Percentiles rank a stretch among this genome's conserved stretches.
Conservation (phyloP, 1,284 basidiomycete genomes). For the Malassezia slooffiae region DNA sequence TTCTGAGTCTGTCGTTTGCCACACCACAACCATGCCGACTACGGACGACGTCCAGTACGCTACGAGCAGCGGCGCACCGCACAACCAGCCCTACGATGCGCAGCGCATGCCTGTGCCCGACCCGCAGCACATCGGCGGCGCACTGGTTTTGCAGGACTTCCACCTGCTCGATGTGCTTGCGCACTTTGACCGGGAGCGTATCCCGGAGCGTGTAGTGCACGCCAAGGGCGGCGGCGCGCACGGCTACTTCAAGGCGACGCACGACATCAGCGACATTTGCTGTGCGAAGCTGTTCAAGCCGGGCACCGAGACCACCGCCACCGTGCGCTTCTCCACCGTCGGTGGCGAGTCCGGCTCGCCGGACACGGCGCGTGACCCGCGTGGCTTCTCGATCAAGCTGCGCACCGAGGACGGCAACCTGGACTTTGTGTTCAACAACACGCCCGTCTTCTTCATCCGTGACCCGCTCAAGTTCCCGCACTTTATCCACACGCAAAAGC, state of each 20-base stretch:
- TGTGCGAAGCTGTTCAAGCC: slow-evolving; percentile 21
- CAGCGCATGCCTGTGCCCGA: too few relatives aligned
- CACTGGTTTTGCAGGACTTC: slow-evolving; percentile 63
- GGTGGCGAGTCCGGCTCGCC: slow-evolving; percentile 26
- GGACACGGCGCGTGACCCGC: slow-evolving; percentile 26
- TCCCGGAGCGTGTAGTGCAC: slow-evolving; percentile 41
- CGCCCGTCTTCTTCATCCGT: slow-evolving; percentile 31
- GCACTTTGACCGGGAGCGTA: slow-evolving; percentile 40
- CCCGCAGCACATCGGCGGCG: slow-evolving; percentile 62
- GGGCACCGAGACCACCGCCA: slow-evolving; percentile 19
- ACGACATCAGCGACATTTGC: slow-evolving; percentile 24
- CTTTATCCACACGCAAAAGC: slow-evolving; percentile 38
- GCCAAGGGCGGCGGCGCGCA: slow-evolving; percentile 37
- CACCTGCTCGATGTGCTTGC: slow-evolving; percentile 27
- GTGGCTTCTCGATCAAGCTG: slow-evolving; percentile 33
- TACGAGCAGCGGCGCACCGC: too few relatives aligned
- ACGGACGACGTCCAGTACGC: too few relatives aligned
- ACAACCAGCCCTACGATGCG: slow-evolving; percentile 63
- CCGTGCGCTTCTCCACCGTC: slow-evolving; percentile 30
- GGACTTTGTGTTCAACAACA: slow-evolving; percentile 29
- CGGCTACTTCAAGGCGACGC: slow-evolving; percentile 25
- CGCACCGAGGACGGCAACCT: slow-evolving; percentile 22
- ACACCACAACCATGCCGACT: too few relatives aligned
- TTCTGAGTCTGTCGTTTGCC: too few relatives aligned
- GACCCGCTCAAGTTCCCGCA: slow-evolving; percentile 30